Percentiles rank a stretch among this genome's conserved stretches.
These are phyloP conservation scores for Abrus pulchellus DNA, from an alignment of 306 rosid species.

Conservation along the genomic window DNA sequence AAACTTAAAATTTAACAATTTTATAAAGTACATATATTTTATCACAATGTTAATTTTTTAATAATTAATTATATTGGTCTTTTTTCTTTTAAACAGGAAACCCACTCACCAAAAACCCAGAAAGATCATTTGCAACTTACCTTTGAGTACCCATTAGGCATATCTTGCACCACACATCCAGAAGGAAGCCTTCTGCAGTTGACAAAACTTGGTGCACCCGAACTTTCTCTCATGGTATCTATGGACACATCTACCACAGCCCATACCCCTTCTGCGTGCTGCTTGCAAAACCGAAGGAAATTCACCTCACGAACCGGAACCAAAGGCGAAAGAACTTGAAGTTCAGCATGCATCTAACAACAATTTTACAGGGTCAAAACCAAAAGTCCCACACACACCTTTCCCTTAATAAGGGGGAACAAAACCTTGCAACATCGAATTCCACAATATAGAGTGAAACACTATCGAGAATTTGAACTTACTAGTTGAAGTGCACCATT, in stretches of 20 bases:
- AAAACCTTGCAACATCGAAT: background rate
- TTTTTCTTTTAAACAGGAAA: no score
- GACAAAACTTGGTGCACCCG: slow-evolving; percentile 60
- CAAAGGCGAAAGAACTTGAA: slow-evolving; percentile 92
- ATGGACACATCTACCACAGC: slow-evolving; percentile 91
- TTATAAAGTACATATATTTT: no score
- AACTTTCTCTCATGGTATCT: slow-evolving; percentile 68
- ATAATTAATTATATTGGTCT: no score
- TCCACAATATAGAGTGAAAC: background rate
- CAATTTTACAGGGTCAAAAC: slow-evolving; percentile 13
- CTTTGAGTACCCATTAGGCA: slow-evolving; percentile 99
- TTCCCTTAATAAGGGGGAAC: background rate
- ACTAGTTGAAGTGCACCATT: slow-evolving; percentile 94
- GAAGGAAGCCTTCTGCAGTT: slow-evolving; percentile 94
- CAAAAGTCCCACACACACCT: background rate
- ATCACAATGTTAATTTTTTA: no score
- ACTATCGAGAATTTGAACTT: background rate
- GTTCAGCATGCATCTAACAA: slow-evolving; percentile 89
- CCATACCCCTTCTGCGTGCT: slow-evolving; percentile 96
- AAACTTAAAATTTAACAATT: no score
- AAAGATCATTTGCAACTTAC: slow-evolving; percentile 47
- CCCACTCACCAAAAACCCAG: background rate
- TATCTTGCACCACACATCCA: slow-evolving; percentile 97
- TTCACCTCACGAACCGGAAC: slow-evolving; percentile 88
- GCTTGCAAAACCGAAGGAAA: slow-evolving; percentile 94